A percentile compares a stretch with the other conserved stretches of the same genome.
Conservation (phyloP, 805 yeast species). For the Lachancea kluyveri region DNA sequence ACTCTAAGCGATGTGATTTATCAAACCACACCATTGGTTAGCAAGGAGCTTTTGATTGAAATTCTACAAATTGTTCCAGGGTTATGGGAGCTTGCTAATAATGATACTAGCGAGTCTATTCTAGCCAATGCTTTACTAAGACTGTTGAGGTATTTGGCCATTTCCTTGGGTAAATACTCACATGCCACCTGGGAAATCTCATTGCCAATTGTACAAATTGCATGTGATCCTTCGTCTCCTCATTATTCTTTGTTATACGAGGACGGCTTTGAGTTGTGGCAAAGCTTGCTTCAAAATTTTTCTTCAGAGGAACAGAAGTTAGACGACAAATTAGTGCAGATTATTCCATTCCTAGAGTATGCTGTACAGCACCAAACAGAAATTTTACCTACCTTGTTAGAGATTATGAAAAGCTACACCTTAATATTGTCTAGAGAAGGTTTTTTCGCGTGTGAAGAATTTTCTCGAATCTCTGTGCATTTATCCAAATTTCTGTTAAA, state of each 20-base stretch:
- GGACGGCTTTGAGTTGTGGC: conserved; percentile 85
- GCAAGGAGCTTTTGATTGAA: conserved; percentile 43
- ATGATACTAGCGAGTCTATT: conserved; percentile 31
- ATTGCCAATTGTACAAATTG: conserved; percentile 54
- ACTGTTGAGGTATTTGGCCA: conserved; percentile 48
- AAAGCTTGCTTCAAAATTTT: conserved; percentile 55
- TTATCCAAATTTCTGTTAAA: conserved; percentile 48
- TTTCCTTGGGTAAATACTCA: conserved; percentile 49
- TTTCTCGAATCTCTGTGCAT: conserved; percentile 36
- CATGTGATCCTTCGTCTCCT: conserved; percentile 57
- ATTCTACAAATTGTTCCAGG: conserved; percentile 58
- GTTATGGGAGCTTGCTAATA: conserved; percentile 61
- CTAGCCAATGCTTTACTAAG: conserved; percentile 47
- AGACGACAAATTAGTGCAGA: conserved; percentile 35
- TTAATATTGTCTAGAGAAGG: conserved; percentile 39
- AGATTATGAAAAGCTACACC: conserved; percentile 58
- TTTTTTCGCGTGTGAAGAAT: conserved; percentile 23
- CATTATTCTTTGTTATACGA: conserved; percentile 58
- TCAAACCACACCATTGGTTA: conserved; percentile 58
- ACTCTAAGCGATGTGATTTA: conserved; percentile 59
- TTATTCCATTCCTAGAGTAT: conserved; percentile 46
- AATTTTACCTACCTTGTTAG: conserved; percentile 55
- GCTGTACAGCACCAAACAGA: conserved; percentile 71
- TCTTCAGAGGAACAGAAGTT: conserved; percentile 34
- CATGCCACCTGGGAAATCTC: conserved; percentile 47